Base-by-base conservation (phyloP, 805 yeast species). In the Grigorovia transvaalensis region DNA sequence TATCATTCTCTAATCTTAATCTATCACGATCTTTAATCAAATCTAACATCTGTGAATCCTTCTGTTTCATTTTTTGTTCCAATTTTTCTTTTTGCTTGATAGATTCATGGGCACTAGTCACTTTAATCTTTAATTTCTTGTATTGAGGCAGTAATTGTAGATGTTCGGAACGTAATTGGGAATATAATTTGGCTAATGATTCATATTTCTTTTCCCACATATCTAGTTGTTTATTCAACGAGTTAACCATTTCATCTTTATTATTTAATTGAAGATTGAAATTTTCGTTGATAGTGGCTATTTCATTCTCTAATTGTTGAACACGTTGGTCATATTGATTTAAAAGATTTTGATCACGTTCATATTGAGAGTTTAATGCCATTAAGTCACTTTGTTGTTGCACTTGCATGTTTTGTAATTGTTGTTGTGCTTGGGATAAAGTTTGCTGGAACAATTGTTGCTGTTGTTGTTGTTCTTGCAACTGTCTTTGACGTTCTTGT, bases 141-240 rank as follows among this genome's bases (percentile, higher is more conserved):
- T 84, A 84, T 63, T 84, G 84, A 49, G 85, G 75, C 63, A 90
- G 75, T 51, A 89, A 70, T 56, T 82, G 85, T 61, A 90, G 74
- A 64, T 90, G 96, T 68, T 90, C 97, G 68, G 87, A 95, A 63
- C 97, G 84, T 59, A 90, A 74, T 69, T 89, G 96, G 1, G 95
- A 83, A 67, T 90, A 90, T 57, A 90, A 74, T 62, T 88, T 88
- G 6, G 96, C 96, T 56, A 90, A 74, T 0, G 93, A 77, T 63
- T 89, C 96, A 68, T 90, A 90, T 71, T 90, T 90, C 50, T 79
- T 79, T 55, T 86, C 81, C 96, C 96, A 90, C 54, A 79, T 77
- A 29, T 67, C 72, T 44, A 85, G 75, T 67, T 89, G 96, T 50
- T 86, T 90, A 60, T 84, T 88, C 46, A 88, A 65, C 50, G 77